Base-by-base conservation (phyloP, 1,284 basidiomycete genomes). In the Apiotrichum mycotoxinovorans region DNA sequence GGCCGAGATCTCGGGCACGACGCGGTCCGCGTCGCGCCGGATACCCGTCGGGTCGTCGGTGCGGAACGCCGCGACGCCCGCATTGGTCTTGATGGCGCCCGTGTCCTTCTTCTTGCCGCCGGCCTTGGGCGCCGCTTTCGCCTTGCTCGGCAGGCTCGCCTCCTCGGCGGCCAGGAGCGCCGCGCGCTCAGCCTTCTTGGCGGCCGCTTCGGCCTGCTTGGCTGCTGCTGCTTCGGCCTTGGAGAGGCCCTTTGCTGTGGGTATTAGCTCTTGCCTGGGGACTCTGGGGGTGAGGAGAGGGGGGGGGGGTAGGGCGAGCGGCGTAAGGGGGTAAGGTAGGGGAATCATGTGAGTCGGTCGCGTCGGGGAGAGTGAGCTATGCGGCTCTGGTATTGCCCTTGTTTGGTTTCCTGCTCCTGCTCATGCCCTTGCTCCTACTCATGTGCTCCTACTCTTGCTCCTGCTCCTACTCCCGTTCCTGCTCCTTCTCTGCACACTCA, bases 131-230 rank as follows among this genome's bases (percentile, higher is more conserved):
- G 70, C 65, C 68, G 77, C 70, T 30, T 89, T 90, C 45, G 78
- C 79, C 74, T 89, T 89, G 5, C 83, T 58, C 1, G 87, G 81
- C 0, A 80, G 75, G 1, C 80, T 69, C 0, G 87, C 83, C 76
- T 97, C 93, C 75, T 98, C 94, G 68, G 91, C 90, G 2, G 88
- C 92, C 54, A 80, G 65, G 0, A 82, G 72, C 0, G 77, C 76
- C 40, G 76, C 78, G 51, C 76, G 73, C 60, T 82, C 81, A 20
- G 78, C 79, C 64, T 80, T 81, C 69, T 79, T 79, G 35, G 77
- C 77, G 18, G 80, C 80, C 52, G 68, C 67, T 56, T 82, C 81
- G 43, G 78, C 79, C 62, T 80, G 80, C 67, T 80, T 79, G 35
- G 76, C 76, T 20, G 80, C 80, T 56, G 50, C 54, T 25, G 14